phyloP scores from a whole-genome alignment of 1,284 basidiomycete genomes.

The Bondarzewia mesenterica region DNA sequence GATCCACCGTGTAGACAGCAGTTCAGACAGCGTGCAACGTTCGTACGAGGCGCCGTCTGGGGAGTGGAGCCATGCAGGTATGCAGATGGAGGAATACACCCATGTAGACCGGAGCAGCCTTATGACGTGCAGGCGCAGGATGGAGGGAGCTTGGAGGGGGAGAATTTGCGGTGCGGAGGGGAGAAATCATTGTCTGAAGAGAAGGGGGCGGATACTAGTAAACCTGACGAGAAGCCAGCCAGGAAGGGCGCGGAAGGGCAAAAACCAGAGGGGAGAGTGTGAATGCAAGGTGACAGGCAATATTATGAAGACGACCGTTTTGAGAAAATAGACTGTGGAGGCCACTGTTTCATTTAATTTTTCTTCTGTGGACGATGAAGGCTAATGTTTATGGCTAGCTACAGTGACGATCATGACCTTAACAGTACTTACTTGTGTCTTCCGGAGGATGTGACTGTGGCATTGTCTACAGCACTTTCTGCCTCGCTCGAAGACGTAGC shows the following conservation, averaged over 20 bases:
- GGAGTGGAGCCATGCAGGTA: conserved; percentile 40
- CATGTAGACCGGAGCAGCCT: conserved; percentile 26
- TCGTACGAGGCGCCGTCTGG: conserved; percentile 47
- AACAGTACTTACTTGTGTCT: no score
- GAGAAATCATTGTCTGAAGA: conserved; percentile 11
- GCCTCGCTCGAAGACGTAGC: no score
- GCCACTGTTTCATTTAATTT: no score
- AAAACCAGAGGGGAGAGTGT: conserved; percentile 23
- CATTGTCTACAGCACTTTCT: no score
- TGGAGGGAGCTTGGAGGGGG: conserved; percentile 15
- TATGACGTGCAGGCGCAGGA: conserved; percentile 32
- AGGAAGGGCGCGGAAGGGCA: conserved; percentile 25
- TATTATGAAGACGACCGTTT: background rate
- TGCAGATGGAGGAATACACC: conserved; percentile 38
- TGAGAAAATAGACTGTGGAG: no score
- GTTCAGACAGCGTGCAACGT: conserved; percentile 38
- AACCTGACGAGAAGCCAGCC: conserved; percentile 24
- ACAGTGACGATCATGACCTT: no score
- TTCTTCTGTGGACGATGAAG: no score
- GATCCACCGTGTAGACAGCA: conserved; percentile 43
- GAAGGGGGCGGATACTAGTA: conserved; percentile 20
- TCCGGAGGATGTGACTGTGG: no score
- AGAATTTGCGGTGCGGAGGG: conserved; percentile 29
- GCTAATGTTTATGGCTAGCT: no score
- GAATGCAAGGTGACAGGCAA: background rate